Percentiles rank a stretch among this genome's conserved stretches.
Conservation (phyloP, 495 filamentous ascomycete genomes). For the Cudoniella acicularis region DNA sequence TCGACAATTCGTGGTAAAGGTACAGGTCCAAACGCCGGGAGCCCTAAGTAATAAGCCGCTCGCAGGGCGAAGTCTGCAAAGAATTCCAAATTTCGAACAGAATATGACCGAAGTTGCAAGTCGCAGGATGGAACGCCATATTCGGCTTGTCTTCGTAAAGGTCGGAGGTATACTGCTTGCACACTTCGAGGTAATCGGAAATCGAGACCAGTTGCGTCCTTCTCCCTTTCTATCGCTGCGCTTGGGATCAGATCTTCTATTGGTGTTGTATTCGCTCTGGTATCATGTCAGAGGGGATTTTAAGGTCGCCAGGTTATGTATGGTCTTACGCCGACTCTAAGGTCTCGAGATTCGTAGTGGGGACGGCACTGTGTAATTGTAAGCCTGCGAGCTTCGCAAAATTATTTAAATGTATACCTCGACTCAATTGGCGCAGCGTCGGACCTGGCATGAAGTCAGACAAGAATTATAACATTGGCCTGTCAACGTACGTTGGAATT, state of each 20-base stretch:
- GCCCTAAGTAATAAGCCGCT: conserved; percentile 87
- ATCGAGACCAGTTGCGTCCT: background rate
- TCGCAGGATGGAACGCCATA: conserved; percentile 82
- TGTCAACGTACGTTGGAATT: background rate
- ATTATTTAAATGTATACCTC: background rate
- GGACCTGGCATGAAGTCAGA: background rate
- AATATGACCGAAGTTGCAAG: conserved; percentile 90
- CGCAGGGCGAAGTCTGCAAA: conserved; percentile 93
- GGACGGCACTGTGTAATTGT: background rate
- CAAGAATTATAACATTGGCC: background rate
- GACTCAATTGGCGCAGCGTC: background rate
- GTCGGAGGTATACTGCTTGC: conserved; percentile 81
- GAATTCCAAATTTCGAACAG: conserved; percentile 85
- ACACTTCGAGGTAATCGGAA: conserved; percentile 67
- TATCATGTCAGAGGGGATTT: background rate
- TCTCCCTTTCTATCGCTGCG: background rate
- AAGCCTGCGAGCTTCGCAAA: background rate
- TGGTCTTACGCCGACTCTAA: background rate
- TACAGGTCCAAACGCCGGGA: conserved; percentile 82
- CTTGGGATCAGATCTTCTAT: background rate
- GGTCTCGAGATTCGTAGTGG: background rate
- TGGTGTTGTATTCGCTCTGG: background rate
- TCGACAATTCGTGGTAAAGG: conserved; percentile 84
- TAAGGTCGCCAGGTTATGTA: no score
- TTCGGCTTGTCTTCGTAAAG: conserved; percentile 68